Percentiles rank a stretch among this genome's conserved stretches.
phyloP scores from a whole-genome alignment of 1,284 basidiomycete species.

The Baeospora myosura region DNA sequence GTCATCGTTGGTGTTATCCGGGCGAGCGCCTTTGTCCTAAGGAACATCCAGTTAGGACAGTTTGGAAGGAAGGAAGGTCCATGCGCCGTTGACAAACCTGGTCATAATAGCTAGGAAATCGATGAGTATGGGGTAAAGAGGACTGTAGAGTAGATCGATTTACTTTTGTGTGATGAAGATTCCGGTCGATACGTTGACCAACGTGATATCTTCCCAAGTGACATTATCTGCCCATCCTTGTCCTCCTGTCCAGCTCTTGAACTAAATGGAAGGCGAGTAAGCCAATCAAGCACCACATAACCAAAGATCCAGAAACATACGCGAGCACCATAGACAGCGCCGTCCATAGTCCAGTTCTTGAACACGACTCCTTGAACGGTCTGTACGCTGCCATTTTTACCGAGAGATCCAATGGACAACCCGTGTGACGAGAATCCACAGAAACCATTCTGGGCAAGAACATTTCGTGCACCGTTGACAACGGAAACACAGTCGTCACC shows the following conservation, averaged over 20 bases:
- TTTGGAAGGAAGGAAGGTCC: background rate
- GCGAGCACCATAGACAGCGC: conserved; percentile 39
- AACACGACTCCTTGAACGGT: conserved; percentile 34
- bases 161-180: conserved; percentile 43
- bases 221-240: conserved; percentile 37
- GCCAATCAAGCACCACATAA: background rate
- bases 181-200: conserved; percentile 34
- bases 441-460: conserved; percentile 37
- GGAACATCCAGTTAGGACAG: background rate
- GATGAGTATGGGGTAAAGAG: background rate
- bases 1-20: conserved; percentile 26
- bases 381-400: conserved; percentile 29
- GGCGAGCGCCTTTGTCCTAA: conserved; percentile 27
- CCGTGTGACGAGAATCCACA: conserved; percentile 43
- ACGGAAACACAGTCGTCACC: conserved; percentile 44
- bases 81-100: conserved; percentile 12
- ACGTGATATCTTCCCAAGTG: conserved; percentile 38
- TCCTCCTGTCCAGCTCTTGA: conserved; percentile 41
- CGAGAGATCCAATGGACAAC: conserved; percentile 39
- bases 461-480: conserved; percentile 36
- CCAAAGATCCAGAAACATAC: conserved; percentile 17
- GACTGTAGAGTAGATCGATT: conserved; percentile 7
- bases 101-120: conserved; percentile 25
- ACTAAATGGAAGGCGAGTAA: no score
- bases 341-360: conserved; percentile 39